Base-by-base conservation (phyloP, 192 early-diverging fungal species). In the Coemansia sp. region DNA sequence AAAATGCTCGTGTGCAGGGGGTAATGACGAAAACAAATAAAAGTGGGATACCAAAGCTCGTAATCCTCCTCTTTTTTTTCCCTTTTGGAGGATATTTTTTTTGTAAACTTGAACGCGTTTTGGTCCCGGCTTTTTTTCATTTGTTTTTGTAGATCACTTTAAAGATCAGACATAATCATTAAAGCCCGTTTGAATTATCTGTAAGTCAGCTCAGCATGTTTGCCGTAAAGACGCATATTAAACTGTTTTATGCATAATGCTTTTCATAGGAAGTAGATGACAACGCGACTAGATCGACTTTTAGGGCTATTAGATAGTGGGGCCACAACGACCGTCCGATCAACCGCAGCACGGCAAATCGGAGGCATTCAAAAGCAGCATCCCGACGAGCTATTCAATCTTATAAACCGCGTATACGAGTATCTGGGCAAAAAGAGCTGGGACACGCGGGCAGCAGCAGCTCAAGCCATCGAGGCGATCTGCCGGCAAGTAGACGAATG, bases 361-460 rank as follows among this genome's bases (percentile, higher is more conserved):
- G 97, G 94, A 15, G 90, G 93, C 39, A 90, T 97, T 50, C 94
- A 97, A 71, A 87, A 85, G 54, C 91, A 94, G 60, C 90, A 97
- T 50, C 95, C 94, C 1, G 82, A 90, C 60, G 94, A 99, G 65
- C 82, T 98, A 20, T 92, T 89, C 64, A 84, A 85, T 44, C 82
- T 99, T 8, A 79, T 99, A 28, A 83, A 81, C 43, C 63, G 79
- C 36, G 68, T 69, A 11, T 59, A 76, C 62, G 67, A 58, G 26
- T 88, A 94, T 58, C 69, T 99, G 2, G 81, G 93, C 28, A 93
- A 87, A 66, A 87, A 87, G 64, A 83, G 82, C 58, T 99, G 97
- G 97, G 93, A 93, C 43, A 95, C 95, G 12, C 92, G 97, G 3
- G 83, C 88, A 31, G 97, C 97, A n/a, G 93, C 93, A 0, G 90